Conservation (phyloP, 208 protist genomes). For the Crithidia acanthocephali region DNA sequence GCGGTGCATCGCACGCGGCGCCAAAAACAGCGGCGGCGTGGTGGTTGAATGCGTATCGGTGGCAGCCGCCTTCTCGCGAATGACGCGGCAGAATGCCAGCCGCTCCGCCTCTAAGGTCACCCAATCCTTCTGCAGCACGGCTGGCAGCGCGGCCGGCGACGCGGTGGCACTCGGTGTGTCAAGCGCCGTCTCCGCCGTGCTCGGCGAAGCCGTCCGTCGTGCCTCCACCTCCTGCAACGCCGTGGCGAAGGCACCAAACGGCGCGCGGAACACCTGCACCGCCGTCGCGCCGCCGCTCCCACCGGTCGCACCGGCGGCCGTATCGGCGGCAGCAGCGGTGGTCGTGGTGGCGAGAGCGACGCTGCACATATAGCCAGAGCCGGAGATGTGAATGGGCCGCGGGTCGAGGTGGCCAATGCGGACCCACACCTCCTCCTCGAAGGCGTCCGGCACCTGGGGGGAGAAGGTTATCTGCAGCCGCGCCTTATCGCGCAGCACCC, state of each 20-base stretch:
- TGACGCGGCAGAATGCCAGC: conserved; percentile 58
- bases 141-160: conserved; percentile 13
- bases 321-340: not conserved
- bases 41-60: not conserved
- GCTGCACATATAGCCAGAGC: conserved; percentile 75
- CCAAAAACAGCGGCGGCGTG: conserved; percentile 3
- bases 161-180: not conserved
- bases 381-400: conserved; percentile 78
- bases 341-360: conserved; percentile 38
- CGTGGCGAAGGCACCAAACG: conserved; percentile 21
- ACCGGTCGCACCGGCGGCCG: not conserved
- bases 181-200: not conserved
- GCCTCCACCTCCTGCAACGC: conserved; percentile 28
- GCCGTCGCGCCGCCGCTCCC: conserved; percentile 1
- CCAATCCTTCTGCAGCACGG: conserved; percentile 28
- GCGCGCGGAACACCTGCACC: conserved; percentile 17
- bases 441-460: conserved; percentile 84
- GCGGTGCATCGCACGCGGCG: conserved; percentile 50
- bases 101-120: conserved; percentile 77
- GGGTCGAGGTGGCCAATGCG: conserved; percentile 95
- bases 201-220: not conserved
- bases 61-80: conserved; percentile 12
- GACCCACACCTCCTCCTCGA: conserved; percentile 84
- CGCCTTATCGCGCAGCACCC: conserved; percentile 72
- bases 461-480: conserved; percentile 77